Percentiles rank a stretch among this genome's conserved stretches.
These are phyloP conservation scores for Chaetomium cochliodes DNA, from an alignment of 495 filamentous ascomycete species.

Conservation along the genomic window DNA sequence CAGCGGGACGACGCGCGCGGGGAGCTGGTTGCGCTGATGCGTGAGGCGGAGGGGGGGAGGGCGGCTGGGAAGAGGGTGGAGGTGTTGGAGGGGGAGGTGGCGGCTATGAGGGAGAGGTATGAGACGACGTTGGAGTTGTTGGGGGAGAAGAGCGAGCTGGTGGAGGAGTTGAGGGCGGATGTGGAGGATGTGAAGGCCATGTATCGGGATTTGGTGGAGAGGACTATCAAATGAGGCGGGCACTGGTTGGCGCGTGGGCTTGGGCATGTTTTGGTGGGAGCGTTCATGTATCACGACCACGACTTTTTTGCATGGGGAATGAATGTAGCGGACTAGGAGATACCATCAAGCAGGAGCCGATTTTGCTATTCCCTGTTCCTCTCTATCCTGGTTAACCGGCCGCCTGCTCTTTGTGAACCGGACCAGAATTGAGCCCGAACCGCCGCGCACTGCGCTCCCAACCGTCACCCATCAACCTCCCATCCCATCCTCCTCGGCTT, in stretches of 20 bases:
- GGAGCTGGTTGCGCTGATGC: slow-evolving; percentile 85
- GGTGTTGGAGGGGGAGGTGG: slow-evolving; percentile 64
- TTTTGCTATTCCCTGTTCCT: slow-evolving; percentile 2
- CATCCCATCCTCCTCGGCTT: background rate
- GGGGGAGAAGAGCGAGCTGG: slow-evolving; percentile 93
- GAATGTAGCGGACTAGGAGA: background rate
- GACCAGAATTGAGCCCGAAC: background rate
- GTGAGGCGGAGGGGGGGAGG: slow-evolving; percentile 72
- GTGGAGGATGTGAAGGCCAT: slow-evolving; percentile 91
- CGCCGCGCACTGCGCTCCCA: too few relatives aligned
- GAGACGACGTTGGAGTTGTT: slow-evolving; percentile 91
- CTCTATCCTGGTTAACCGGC: slow-evolving; percentile 12
- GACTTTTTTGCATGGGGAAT: background rate
- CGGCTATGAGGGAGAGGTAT: slow-evolving; percentile 67
- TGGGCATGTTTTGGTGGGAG: background rate
- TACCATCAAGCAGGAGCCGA: slow-evolving; percentile 13
- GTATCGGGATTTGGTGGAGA: slow-evolving; percentile 87
- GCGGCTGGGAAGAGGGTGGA: slow-evolving; percentile 57
- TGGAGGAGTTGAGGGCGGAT: slow-evolving; percentile 86
- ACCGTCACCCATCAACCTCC: too few relatives aligned
- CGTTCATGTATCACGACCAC: background rate
- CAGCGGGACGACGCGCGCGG: slow-evolving; percentile 90
- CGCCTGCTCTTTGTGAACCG: background rate
- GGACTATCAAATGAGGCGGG: slow-evolving; percentile 59
- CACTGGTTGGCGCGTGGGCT: background rate